Percentiles rank a stretch among this genome's conserved stretches.
These are phyloP conservation scores for Monascus purpureus DNA, from an alignment of 495 filamentous ascomycete genomes.

Conservation along the genomic window DNA sequence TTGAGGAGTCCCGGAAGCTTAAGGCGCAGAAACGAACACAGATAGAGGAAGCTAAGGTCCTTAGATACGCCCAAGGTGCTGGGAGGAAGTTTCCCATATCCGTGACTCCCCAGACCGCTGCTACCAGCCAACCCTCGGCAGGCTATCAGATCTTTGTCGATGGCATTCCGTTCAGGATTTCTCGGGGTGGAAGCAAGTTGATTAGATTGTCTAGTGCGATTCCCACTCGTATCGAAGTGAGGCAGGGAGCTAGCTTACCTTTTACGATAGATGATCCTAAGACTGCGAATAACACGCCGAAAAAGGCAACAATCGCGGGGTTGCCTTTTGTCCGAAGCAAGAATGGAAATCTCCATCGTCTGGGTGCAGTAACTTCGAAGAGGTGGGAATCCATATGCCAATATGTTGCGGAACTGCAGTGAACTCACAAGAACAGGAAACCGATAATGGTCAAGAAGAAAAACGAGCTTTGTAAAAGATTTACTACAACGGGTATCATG, in stretches of 20 bases:
- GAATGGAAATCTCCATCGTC: conserved; percentile 75
- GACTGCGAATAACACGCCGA: conserved; percentile 59
- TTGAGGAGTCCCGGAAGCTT: conserved; percentile 53
- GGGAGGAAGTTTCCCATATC: conserved; percentile 17
- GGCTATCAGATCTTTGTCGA: conserved; percentile 59
- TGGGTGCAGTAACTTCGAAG: conserved; percentile 30
- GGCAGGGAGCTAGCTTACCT: conserved; percentile 30
- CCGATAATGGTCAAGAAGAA: conserved; percentile 48
- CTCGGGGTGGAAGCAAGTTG: conserved; percentile 74
- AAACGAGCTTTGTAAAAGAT: conserved; percentile 72
- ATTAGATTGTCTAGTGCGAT: conserved; percentile 57
- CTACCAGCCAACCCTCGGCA: conserved; percentile 15
- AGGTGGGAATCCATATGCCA: conserved; percentile 14
- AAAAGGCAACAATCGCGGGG: conserved; percentile 60
- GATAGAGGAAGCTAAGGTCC: conserved; percentile 45
- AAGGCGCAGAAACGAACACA: conserved; percentile 45
- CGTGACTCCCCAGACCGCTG: conserved; percentile 21
- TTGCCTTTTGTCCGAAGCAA: conserved; percentile 83
- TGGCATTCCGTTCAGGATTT: conserved; percentile 62
- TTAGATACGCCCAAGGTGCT: conserved; percentile 26
- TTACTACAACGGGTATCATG: conserved; percentile 79
- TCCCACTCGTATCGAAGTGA: conserved; percentile 1
- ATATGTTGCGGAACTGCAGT: conserved; percentile 2
- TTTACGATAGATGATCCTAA: conserved; percentile 44
- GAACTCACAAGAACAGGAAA: conserved; percentile 19